Evolutionary conservation across 768 basidiomycete genomes (phyloP).

Genomic region (Tephrocybe sp.): DNA sequence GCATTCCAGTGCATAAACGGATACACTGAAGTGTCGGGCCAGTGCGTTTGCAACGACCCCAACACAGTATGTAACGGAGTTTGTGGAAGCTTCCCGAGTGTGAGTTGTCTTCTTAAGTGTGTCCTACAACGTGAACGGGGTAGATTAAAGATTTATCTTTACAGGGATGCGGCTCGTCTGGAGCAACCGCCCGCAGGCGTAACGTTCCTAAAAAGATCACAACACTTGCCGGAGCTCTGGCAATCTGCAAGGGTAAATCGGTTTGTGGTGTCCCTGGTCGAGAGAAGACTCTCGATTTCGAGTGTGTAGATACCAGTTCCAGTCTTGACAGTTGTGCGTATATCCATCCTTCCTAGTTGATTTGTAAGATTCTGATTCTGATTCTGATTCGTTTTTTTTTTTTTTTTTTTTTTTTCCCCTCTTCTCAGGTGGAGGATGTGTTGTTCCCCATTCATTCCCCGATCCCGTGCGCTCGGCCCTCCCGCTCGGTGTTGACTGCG

Average conservation of each 20-base stretch:
- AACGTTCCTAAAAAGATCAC: neutral
- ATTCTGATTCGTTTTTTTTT: too few species aligned
- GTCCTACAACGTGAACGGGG: neutral
- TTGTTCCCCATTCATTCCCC: slow-evolving; percentile 13
- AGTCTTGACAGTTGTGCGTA: slow-evolving; percentile 15
- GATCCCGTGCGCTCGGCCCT: slow-evolving; percentile 17
- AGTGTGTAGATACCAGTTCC: slow-evolving; percentile 14
- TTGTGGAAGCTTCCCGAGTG: slow-evolving; percentile 9
- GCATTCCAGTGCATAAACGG: slow-evolving; percentile 11
- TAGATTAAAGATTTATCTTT: neutral
- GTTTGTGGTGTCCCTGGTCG: slow-evolving; percentile 17
- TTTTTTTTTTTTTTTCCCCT: too few species aligned
- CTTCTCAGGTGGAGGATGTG: slow-evolving; percentile 14
- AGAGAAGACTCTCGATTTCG: slow-evolving; percentile 13
- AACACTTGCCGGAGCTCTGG: slow-evolving; percentile 9
- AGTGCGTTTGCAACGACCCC: slow-evolving; percentile 9
- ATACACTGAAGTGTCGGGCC: slow-evolving; percentile 5
- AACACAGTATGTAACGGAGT: slow-evolving; percentile 12
- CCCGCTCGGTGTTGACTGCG: slow-evolving; percentile 23
- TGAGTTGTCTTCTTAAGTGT: slow-evolving; percentile 1
- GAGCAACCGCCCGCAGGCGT: slow-evolving; percentile 5
- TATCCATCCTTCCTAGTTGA: neutral
- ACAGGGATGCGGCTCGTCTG: slow-evolving; percentile 12
- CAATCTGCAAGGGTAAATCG: slow-evolving; percentile 12
- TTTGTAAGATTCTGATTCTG: neutral